Conservation (phyloP, 2,329 filamentous ascomycete genomes). For the Penicillium olsonii region DNA sequence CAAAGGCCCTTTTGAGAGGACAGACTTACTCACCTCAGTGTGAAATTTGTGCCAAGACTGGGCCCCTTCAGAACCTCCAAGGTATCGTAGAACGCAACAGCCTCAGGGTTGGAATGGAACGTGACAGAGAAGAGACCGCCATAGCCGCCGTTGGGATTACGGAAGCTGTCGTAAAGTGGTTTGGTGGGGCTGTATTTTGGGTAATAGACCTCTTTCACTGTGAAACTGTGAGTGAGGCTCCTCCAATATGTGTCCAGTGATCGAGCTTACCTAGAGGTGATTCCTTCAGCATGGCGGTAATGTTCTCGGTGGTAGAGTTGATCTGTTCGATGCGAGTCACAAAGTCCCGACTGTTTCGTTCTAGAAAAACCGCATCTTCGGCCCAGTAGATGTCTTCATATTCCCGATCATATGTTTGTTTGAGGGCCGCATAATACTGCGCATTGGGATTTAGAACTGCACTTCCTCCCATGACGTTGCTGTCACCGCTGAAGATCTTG, state of each 20-base stretch:
- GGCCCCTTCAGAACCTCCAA: constrained; percentile 90
- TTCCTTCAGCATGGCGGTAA: constrained; percentile 69
- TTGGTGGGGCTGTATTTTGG: constrained; percentile 74
- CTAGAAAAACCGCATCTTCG: constrained; percentile 91
- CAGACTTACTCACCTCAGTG: constrained; percentile 59
- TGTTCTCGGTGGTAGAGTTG: constrained; percentile 80
- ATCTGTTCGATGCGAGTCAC: constrained; percentile 77
- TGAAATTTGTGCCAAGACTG: constrained; percentile 95
- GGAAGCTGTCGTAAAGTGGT: constrained; percentile 75
- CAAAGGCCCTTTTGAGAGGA: not conserved
- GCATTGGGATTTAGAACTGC: constrained; percentile 65
- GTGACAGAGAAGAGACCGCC: constrained; percentile 85
- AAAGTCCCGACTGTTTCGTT: constrained; percentile 94
- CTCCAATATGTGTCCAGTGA: not conserved
- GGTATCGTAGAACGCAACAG: constrained; percentile 79
- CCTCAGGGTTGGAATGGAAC: constrained; percentile 69
- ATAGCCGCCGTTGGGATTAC: constrained; percentile 75
- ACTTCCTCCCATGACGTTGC: constrained; percentile 95
- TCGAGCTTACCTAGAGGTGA: constrained; percentile 52
- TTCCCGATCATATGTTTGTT: constrained; percentile 61
- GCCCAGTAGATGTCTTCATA: constrained; percentile 93
- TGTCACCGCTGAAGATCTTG: constrained; percentile 96
- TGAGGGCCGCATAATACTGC: constrained; percentile 71
- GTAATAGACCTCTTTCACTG: constrained; percentile 81
- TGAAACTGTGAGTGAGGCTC: constrained; percentile 34